Percentiles rank a stretch among this genome's conserved stretches.
phyloP scores from a whole-genome alignment of 1,284 basidiomycete genomes.

The Xerocomus nothofagi region DNA sequence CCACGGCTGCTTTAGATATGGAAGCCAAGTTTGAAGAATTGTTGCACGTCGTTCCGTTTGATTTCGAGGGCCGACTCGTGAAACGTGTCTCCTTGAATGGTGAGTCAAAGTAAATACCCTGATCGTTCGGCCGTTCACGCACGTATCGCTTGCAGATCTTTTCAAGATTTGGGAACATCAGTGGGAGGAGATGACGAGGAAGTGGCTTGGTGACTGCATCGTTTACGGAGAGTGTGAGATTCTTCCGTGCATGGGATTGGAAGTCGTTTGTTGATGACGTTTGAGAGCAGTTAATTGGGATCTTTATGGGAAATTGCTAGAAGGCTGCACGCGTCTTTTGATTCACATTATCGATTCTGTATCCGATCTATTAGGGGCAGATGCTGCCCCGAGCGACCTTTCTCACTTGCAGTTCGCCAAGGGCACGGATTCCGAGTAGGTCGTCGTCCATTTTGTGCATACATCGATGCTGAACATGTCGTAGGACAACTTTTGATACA shows the following conservation, averaged over 20 bases:
- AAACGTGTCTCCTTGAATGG: slow-evolving; percentile 47
- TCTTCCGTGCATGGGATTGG: background rate
- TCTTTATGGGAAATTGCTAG: slow-evolving; percentile 51
- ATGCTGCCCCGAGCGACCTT: slow-evolving; percentile 22
- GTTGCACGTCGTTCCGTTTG: slow-evolving; percentile 46
- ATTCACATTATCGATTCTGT: slow-evolving; percentile 40
- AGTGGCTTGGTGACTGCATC: slow-evolving; percentile 58
- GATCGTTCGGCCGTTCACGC: slow-evolving; percentile 1
- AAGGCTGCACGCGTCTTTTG: slow-evolving; percentile 41
- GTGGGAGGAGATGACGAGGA: slow-evolving; percentile 47
- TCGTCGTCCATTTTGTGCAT: background rate
- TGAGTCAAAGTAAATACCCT: slow-evolving; percentile 27
- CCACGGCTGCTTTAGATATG: slow-evolving; percentile 51
- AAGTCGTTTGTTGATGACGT: slow-evolving; percentile 4
- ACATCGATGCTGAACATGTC: slow-evolving; percentile 10
- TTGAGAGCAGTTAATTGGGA: slow-evolving; percentile 56
- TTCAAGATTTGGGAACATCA: slow-evolving; percentile 48
- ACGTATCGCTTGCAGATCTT: slow-evolving; percentile 38
- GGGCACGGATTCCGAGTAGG: slow-evolving; percentile 32
- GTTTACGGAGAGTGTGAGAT: slow-evolving; percentile 51
- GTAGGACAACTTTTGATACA: slow-evolving; percentile 45
- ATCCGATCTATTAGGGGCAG: slow-evolving; percentile 30
- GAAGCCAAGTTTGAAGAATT: slow-evolving; percentile 52
- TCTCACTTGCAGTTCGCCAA: slow-evolving; percentile 11
- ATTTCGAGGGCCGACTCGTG: slow-evolving; percentile 57